Evolutionary conservation across 2,329 filamentous ascomycete species (phyloP), one percentile per base, ranked within the genome.

Genomic region (Elsinoe perseae): DNA sequence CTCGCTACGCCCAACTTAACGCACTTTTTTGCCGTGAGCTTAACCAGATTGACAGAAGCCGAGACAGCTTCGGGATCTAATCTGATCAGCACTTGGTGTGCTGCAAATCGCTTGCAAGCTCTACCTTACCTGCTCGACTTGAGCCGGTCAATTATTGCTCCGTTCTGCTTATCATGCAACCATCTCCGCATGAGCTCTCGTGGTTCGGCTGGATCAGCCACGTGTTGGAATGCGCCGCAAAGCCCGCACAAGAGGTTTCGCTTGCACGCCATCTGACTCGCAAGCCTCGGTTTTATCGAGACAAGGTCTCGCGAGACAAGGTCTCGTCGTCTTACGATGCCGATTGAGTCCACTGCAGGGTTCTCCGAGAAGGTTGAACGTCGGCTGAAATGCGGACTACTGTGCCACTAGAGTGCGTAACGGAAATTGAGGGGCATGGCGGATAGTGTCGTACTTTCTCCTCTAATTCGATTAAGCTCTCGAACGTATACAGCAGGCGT

Each of bases 41-140:
- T 34, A 25, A 38, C 48, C 28, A 52, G 21, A 36, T 25, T 38
- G 48, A 34, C 28, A 52, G 27, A 32, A 52, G 48, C 48, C 48
- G 48, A 52, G 48, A 52, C 48, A 52, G 18, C 28, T 25, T 52
- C 48, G 48, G 48, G 25, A 52, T 52, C 48, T 52, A 52, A 52
- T 52, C 48, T 52, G 48, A 52, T 52, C 32, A 52, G 48, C 48
- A 30, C 48, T n/a, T 44, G 25, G 48, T 38, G 30, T 38, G 30
- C 14, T 38, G 48, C 48, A 36, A 52, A 36, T 52, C 48, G 48
- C 18, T 30, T 36, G 48, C 23, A 12, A 12, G 32, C 32, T 36
- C 10, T 36, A 9, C 10, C 32, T 14, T 36, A n/a, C n/a, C n/a
- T 14, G 32, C 32, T 52, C 14, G 23, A 36, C 18, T n/a, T n/a